These are phyloP conservation scores for Coniochaeta sp. DNA, from an alignment of 2,329 filamentous ascomycete genomes.

Conservation along the genomic window DNA sequence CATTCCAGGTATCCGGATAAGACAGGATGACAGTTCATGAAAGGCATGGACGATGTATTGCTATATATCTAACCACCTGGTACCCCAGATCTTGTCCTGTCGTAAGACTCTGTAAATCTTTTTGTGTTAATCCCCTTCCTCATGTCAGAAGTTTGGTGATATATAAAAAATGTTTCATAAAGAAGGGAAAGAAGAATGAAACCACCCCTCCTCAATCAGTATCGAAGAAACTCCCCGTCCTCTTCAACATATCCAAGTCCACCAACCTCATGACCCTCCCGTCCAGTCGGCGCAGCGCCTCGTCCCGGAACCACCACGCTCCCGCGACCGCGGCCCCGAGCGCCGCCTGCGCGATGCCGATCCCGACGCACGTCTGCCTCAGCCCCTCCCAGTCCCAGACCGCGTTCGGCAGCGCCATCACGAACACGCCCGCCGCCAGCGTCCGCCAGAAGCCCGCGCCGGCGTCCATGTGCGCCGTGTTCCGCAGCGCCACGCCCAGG, in stretches of 20 bases:
- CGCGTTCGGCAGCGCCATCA: constrained; percentile 32
- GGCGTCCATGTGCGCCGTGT: constrained; percentile 40
- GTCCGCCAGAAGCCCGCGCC: constrained; percentile 32
- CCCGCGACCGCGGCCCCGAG: constrained; percentile 24
- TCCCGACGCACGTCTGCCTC: constrained; percentile 27
- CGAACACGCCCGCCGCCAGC: constrained; percentile 33
- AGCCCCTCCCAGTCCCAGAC: constrained; percentile 28
- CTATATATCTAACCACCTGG: not conserved
- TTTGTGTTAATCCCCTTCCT: not conserved
- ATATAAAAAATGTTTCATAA: not conserved
- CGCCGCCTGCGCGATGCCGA: constrained; percentile 32
- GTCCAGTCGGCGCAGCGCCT: constrained; percentile 33
- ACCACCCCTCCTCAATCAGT: constrained; percentile 17
- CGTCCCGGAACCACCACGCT: constrained; percentile 34
- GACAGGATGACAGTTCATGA: not conserved
- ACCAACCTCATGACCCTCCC: constrained; percentile 39
- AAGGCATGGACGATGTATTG: not conserved
- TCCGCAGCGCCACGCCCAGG: constrained; percentile 35
- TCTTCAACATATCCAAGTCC: constrained; percentile 34
- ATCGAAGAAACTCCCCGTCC: constrained; percentile 38
- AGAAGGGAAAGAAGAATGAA: not conserved
- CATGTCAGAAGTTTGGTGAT: not conserved
- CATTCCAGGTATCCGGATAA: not conserved
- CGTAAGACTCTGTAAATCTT: not conserved
- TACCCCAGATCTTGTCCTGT: not conserved